Base-by-base conservation (phyloP, 2,329 filamentous ascomycete species). In the Elsinoe necatrix region DNA sequence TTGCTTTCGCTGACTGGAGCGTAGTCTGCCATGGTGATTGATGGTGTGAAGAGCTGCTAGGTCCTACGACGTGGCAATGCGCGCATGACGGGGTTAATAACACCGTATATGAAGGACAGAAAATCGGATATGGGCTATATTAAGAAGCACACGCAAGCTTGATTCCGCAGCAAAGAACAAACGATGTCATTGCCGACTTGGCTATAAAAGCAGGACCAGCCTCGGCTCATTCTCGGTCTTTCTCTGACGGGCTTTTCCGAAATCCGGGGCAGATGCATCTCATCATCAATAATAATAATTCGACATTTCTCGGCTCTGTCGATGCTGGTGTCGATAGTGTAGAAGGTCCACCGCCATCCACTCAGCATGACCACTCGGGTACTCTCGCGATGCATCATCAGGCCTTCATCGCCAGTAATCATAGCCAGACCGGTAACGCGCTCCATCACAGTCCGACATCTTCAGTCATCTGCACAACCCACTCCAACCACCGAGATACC, bases 81-180 rank as follows among this genome's bases (percentile, higher is more conserved):
- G 45, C 14, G 45, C 48, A 52, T 39, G 20, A 14, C 34, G 48
- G 14, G n/a, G n/a, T n/a, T 37, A 11, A 37, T 6, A 3, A 7
- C 34, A 14, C 34, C 9, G 34, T 37, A 37, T 12, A 37, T 37
- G 14, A 12, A 31, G 21, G 12, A 9, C 21, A 48, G 4, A 21
- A 48, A 35, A 14, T 18, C n/a, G 16, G 9, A 18, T 11, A 4
- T 4, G n/a, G 45, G 45, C 45, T 50, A 50, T 50, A 35, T 31
- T 50, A 18, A 29, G 45, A 50, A 50, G 45, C 25, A 52, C 48
- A 52, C 48, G 48, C 48, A 52, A 39, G 48, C 48, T 52, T 52
- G 48, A 52, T 52, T 37, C 48, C 48, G 48, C 48, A 52, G 48
- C 48, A 52, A 31, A 35, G 16, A n/a, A 9, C 3, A 2, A 50